Conservation (phyloP, 306 rosid species). For the Lupinus albus region DNA sequence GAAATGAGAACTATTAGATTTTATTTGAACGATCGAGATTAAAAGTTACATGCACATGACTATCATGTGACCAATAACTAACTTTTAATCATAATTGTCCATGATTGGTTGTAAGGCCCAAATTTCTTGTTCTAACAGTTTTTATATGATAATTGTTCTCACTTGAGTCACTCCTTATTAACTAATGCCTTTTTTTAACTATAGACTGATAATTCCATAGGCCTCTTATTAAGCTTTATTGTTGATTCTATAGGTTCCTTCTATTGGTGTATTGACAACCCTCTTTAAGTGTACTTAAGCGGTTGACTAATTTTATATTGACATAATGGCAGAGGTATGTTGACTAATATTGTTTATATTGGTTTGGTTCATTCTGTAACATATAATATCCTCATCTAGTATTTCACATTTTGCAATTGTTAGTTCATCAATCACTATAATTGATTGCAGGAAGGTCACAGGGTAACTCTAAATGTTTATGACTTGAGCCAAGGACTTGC, state of each 20-base stretch:
- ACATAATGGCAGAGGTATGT: constrained; percentile 77
- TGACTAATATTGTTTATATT: background rate
- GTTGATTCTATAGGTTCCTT: constrained; percentile 27
- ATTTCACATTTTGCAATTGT: background rate
- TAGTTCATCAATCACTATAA: background rate
- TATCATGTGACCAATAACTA: no score
- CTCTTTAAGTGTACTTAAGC: background rate
- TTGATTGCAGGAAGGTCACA: constrained; percentile 74
- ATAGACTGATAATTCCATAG: background rate
- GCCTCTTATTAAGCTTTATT: background rate
- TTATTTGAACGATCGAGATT: no score
- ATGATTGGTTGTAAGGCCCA: no score
- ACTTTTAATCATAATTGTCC: no score
- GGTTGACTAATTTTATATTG: background rate
- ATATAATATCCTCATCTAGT: background rate
- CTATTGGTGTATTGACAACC: background rate
- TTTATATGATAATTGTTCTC: no score
- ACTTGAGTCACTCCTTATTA: no score
- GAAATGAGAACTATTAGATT: no score
- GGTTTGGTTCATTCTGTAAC: constrained; percentile 4
- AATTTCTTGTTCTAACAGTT: no score
- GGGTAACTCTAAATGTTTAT: constrained; percentile 76
- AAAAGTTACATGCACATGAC: no score
- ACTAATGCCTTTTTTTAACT: no score
- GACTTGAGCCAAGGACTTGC: constrained; percentile 98